Conservation (phyloP, 495 filamentous ascomycete genomes). For the Hyaloscypha bicolor region DNA sequence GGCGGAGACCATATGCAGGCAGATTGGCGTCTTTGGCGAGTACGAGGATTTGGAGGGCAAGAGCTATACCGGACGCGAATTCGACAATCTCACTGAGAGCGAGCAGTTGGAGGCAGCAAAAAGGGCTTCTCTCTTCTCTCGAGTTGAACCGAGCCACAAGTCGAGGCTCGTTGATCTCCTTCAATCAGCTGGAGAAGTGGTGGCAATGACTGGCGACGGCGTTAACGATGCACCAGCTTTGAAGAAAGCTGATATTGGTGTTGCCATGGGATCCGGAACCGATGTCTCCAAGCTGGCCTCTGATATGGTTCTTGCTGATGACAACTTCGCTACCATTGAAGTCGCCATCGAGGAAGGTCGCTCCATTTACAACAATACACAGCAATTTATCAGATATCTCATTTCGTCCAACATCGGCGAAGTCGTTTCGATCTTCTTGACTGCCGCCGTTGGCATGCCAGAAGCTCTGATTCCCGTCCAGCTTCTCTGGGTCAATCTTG, state of each 20-base stretch:
- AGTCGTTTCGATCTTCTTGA: conserved; percentile 99
- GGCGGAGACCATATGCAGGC: conserved; percentile 94
- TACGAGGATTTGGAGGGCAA: conserved; percentile 85
- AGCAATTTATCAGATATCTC: conserved; percentile 98
- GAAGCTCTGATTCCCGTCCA: conserved; percentile 98
- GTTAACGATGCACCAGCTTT: conserved; percentile 98
- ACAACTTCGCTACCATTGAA: conserved; percentile 98
- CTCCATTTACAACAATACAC: conserved; percentile 99
- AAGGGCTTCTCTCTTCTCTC: conserved; percentile 90
- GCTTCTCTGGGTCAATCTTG: conserved; percentile 97
- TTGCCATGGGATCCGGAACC: conserved; percentile 98
- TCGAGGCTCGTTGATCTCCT: conserved; percentile 94
- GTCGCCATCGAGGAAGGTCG: conserved; percentile 95
- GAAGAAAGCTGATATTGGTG: conserved; percentile 98
- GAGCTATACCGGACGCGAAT: conserved; percentile 94
- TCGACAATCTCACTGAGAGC: conserved; percentile 77
- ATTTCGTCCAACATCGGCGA: conserved; percentile 99
- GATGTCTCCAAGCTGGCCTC: conserved; percentile 96
- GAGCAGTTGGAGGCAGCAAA: conserved; percentile 84
- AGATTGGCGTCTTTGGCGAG: conserved; percentile 89
- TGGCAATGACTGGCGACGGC: conserved; percentile 99
- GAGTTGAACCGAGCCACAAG: conserved; percentile 95
- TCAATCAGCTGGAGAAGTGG: conserved; percentile 89
- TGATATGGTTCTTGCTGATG: conserved; percentile 98
- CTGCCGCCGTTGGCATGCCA: conserved; percentile 95